A percentile compares a stretch with the other conserved stretches of the same genome.
These are phyloP conservation scores for Ceratobasidium sp. DNA, from an alignment of 1,284 basidiomycete genomes.

Conservation along the genomic window DNA sequence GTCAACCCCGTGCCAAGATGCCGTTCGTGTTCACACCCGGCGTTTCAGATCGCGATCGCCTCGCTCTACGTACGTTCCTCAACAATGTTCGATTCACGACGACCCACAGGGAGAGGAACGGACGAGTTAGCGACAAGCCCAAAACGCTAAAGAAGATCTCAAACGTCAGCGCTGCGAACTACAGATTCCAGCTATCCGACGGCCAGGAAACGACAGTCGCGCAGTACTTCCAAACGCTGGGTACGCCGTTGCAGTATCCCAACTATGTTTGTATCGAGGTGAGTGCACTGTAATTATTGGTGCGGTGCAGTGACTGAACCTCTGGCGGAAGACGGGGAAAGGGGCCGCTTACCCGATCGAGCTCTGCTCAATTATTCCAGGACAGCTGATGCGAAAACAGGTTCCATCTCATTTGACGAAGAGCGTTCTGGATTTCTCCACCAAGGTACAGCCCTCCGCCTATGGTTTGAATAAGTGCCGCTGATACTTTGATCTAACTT, in stretches of 20 bases:
- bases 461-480: no score
- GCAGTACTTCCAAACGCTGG: conserved; percentile 45
- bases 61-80: conserved; percentile 69
- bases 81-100: conserved; percentile 69
- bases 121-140: conserved; percentile 49
- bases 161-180: conserved; percentile 63
- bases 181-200: conserved; percentile 63
- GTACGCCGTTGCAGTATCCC: conserved; percentile 36
- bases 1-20: no score
- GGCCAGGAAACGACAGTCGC: conserved; percentile 42
- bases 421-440: conserved; percentile 77
- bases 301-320: background rate
- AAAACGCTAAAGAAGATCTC: conserved; percentile 71
- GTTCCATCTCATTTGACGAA: conserved; percentile 75
- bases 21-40: no score
- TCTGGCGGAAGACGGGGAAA: background rate
- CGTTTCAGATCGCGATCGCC: conserved; percentile 39
- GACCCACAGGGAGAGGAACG: conserved; percentile 54
- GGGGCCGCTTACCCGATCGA: conserved; percentile 68
- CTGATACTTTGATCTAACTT: background rate
- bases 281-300: background rate
- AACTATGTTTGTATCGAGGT: conserved; percentile 45
- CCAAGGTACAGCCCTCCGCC: conserved; percentile 56
- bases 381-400: conserved; percentile 81
- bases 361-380: conserved; percentile 71